Evolutionary conservation across 106 monocot genomes (phyloP).

Genomic region (Allium fistulosum): DNA sequence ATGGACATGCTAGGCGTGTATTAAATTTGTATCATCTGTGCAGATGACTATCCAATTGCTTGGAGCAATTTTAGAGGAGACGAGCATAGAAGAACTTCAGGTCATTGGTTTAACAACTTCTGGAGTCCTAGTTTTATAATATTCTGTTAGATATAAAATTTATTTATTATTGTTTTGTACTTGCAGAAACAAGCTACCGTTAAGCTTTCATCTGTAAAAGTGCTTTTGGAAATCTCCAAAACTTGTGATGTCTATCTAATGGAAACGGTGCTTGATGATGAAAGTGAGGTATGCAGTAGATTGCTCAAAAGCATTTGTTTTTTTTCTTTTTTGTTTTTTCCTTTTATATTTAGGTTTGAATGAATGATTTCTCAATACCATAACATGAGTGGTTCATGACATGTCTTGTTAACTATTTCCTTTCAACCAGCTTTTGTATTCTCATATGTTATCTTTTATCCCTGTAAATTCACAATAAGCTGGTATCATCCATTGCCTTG

Average conservation of each 20-base stretch:
- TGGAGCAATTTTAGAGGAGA: constrained; percentile 83
- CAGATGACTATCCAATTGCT: constrained; percentile 87
- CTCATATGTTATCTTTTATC: background rate
- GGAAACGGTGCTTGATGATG: constrained; percentile 91
- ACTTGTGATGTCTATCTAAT: constrained; percentile 82
- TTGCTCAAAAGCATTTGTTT: background rate
- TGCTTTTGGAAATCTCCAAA: constrained; percentile 59
- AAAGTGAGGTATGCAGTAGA: constrained; percentile 63
- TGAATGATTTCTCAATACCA: background rate
- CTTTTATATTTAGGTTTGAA: background rate
- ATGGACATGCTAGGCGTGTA: too few species aligned
- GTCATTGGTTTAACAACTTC: constrained; percentile 21
- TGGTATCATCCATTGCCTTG: too few species aligned
- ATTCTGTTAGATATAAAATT: background rate
- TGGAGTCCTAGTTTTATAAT: background rate
- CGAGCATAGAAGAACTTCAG: constrained; percentile 75
- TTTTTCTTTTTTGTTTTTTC: background rate
- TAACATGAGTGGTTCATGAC: too few species aligned
- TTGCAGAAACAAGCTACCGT: constrained; percentile 86
- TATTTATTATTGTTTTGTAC: constrained; percentile 4
- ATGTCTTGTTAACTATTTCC: background rate
- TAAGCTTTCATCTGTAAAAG: constrained; percentile 55
- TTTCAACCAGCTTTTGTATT: background rate
- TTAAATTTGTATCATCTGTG: background rate
- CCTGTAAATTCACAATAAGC: background rate